These are phyloP conservation scores for Pichia cabralensis DNA, from an alignment of 805 yeast species.

Conservation along the genomic window DNA sequence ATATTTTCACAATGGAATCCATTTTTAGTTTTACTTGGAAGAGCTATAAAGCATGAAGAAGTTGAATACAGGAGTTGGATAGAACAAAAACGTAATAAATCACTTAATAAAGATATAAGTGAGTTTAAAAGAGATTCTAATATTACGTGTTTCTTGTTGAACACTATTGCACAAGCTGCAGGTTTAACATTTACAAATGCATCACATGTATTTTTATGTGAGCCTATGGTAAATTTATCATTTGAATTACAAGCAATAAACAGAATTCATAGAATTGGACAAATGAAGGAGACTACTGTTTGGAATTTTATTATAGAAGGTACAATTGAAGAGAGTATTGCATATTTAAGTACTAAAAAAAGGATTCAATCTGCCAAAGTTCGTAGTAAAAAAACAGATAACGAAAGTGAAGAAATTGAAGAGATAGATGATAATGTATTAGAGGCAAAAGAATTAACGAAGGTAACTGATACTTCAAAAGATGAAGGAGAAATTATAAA, in stretches of 20 bases:
- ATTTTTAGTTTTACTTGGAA: constrained; percentile 53
- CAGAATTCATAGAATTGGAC: constrained; percentile 90
- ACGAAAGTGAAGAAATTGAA: constrained; percentile 29
- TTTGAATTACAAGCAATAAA: constrained; percentile 88
- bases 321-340: constrained; percentile 84
- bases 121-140: constrained; percentile 48
- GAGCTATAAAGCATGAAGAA: constrained; percentile 51
- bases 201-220: constrained; percentile 83
- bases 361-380: constrained; percentile 35
- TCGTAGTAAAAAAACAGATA: constrained; percentile 30
- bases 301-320: constrained; percentile 85
- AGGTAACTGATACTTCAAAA: constrained; percentile 39
- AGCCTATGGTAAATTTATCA: constrained; percentile 82
- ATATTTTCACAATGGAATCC: constrained; percentile 87
- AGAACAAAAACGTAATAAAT: constrained; percentile 9
- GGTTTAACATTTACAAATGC: constrained; percentile 91
- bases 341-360: constrained; percentile 54
- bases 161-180: constrained; percentile 80
- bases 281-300: constrained; percentile 66
- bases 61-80: constrained; percentile 49
- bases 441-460: constrained; percentile 47
- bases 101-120: constrained; percentile 33
- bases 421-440: constrained; percentile 30
- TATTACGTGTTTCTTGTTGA: constrained; percentile 77
- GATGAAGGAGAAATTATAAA: constrained; percentile 52